phyloP scores from a whole-genome alignment of 768 basidiomycete species.

The Rhodotorula kratochvilovae region DNA sequence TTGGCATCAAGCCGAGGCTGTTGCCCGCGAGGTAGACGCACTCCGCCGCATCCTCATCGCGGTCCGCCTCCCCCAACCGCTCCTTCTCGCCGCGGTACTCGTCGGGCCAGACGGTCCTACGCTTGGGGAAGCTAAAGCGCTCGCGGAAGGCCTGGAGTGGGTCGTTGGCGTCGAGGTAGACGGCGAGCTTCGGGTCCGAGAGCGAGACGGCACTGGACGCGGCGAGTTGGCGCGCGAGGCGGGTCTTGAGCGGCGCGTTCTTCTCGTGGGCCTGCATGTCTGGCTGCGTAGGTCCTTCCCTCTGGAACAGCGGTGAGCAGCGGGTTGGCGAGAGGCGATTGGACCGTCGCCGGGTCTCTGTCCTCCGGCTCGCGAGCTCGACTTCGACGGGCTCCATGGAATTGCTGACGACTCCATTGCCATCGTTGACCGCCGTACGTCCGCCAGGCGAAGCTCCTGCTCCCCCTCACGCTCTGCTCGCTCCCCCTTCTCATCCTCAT shows the following conservation, averaged over 20 bases:
- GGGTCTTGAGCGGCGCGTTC: not conserved
- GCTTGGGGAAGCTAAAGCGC: conserved; percentile 23
- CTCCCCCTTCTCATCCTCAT: too few species aligned
- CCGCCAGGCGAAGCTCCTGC: too few species aligned
- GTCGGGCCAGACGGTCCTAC: conserved; percentile 10
- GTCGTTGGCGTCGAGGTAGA: conserved; percentile 24
- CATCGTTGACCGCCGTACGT: too few species aligned
- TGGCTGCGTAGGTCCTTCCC: too few species aligned
- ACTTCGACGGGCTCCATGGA: too few species aligned
- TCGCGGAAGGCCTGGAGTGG: conserved; percentile 1
- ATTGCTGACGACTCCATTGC: too few species aligned
- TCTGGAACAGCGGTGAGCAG: too few species aligned
- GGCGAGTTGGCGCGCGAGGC: conserved; percentile 16
- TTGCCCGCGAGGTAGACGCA: conserved; percentile 92
- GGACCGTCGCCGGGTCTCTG: too few species aligned
- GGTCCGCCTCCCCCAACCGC: not conserved
- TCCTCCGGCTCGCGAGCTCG: too few species aligned
- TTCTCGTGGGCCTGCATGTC: not conserved
- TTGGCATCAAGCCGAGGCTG: conserved; percentile 79
- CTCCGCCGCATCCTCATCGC: conserved; percentile 50
- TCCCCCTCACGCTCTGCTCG: too few species aligned
- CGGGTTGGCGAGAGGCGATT: too few species aligned
- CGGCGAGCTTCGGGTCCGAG: conserved; percentile 12
- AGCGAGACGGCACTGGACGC: conserved; percentile 30
- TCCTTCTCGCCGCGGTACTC: not conserved